Base-by-base conservation (phyloP, 495 filamentous ascomycete genomes). In the Aspergillus nanangensis region DNA sequence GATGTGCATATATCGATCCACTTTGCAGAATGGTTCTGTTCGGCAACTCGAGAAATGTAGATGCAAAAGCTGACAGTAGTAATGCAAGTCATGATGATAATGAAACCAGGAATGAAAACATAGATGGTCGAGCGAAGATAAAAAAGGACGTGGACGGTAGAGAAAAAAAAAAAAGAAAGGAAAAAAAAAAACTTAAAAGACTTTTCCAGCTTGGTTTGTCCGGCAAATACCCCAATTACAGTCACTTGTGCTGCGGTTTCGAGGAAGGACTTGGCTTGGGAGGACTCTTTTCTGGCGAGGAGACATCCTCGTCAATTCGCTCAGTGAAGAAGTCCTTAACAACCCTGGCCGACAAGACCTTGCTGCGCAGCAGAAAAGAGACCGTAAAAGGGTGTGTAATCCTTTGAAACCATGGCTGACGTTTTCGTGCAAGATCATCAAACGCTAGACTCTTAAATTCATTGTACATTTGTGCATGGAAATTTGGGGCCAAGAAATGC, bases 401-500 rank as follows among this genome's bases (percentile, higher is more conserved):
- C 72, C 71, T 31, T 66, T 67, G 55, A 81, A 67, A 22, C 82
- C 82, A 50, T 63, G 63, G 43, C 66, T 59, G 42, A 69, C 69
- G 47, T 69, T 61, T 29, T 56, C 71, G 69, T 48, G 66, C 59
- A 27, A 53, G 44, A 67, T 95, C 89, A 54, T 85, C 83, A 49
- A 84, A 62, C 45, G 90, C 87, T 56, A 77, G 72, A 51, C 69
- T 66, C 50, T 81, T 75, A 68, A 94, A 93, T 63, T 94, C 86
- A 58, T 78, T 66, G 71, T 94, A 95, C 78, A 95, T 85, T 48
- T 70, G 73, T 44, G 70, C 66, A 62, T 93, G 86, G 77, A 93
- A 93, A 59, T 84, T 82, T 50, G 8, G 71, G 46, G 81, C 71
- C 32, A 93, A 76, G 60, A 86, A 86, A 57, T 84, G 77, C n/a